These are phyloP conservation scores for Talaromyces stipitatus DNA, from an alignment of 495 filamentous ascomycete genomes.

Conservation along the genomic window DNA sequence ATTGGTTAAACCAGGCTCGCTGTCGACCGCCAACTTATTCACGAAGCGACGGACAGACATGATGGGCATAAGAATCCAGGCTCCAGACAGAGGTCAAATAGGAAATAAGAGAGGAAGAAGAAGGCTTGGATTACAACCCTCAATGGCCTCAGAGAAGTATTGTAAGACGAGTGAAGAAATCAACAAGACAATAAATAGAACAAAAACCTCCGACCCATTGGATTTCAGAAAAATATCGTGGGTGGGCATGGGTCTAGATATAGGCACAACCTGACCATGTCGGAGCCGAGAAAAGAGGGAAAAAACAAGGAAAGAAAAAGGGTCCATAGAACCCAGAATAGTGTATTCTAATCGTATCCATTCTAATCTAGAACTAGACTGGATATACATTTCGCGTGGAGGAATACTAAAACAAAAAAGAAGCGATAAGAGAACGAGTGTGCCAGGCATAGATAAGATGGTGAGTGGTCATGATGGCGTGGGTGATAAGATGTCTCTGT, in stretches of 20 bases:
- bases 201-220: background rate
- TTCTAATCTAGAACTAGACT: background rate
- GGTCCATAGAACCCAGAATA: background rate
- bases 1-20: conserved; percentile 72
- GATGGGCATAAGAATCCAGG: background rate
- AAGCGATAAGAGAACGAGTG: background rate
- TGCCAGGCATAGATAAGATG: background rate
- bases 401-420: background rate
- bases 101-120: background rate
- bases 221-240: background rate
- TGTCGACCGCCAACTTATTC: conserved; percentile 58
- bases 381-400: background rate
- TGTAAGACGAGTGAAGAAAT: too few species aligned
- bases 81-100: background rate
- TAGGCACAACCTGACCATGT: background rate
- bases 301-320: background rate
- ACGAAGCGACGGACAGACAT: conserved; percentile 8
- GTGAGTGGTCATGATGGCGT: conserved; percentile 1
- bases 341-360: background rate
- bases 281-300: background rate
- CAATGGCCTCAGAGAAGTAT: background rate
- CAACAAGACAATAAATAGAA: background rate
- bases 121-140: background rate
- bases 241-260: background rate
- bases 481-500: background rate